Percentiles rank a stretch among this genome's conserved stretches.
phyloP scores from a whole-genome alignment of 371 early-diverging fungal genomes.

The Saksenaea vasiformis region DNA sequence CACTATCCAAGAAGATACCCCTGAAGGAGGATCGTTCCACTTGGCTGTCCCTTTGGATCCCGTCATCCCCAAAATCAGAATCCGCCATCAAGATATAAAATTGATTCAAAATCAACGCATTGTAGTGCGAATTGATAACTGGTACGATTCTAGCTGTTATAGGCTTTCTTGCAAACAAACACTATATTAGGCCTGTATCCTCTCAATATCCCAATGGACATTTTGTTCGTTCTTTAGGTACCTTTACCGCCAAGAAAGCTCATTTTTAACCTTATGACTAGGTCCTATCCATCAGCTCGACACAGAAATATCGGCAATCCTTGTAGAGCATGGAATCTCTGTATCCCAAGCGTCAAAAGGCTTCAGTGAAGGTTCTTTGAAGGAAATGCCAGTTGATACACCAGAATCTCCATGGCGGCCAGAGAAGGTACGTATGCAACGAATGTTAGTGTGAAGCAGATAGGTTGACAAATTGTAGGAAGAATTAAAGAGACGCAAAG shows the following conservation, averaged over 20 bases:
- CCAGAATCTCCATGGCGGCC: slow-evolving; percentile 61
- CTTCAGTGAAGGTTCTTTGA: slow-evolving; percentile 66
- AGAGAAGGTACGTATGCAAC: slow-evolving; percentile 21
- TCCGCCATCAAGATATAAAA: slow-evolving; percentile 80
- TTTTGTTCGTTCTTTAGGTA: slow-evolving; percentile 80
- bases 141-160: slow-evolving; percentile 44
- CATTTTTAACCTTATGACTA: slow-evolving; percentile 32
- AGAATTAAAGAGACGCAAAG: slow-evolving; percentile 55
- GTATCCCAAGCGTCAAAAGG: slow-evolving; percentile 71
- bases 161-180: slow-evolving; percentile 4
- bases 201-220: slow-evolving; percentile 90
- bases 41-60: slow-evolving; percentile 82
- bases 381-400: slow-evolving; percentile 71
- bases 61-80: slow-evolving; percentile 87
- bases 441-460: neutral
- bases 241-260: slow-evolving; percentile 34
- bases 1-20: slow-evolving; percentile 74
- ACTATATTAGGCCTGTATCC: slow-evolving; percentile 48
- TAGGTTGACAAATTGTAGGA: slow-evolving; percentile 18
- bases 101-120: slow-evolving; percentile 76
- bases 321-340: slow-evolving; percentile 80
- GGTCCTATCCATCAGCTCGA: slow-evolving; percentile 69
- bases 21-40: slow-evolving; percentile 63
- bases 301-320: slow-evolving; percentile 74
- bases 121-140: slow-evolving; percentile 87